Percentiles rank a stretch among this genome's conserved stretches.
Evolutionary conservation across 257 asterid species (phyloP).

Genomic region (Coffea canephora): DNA sequence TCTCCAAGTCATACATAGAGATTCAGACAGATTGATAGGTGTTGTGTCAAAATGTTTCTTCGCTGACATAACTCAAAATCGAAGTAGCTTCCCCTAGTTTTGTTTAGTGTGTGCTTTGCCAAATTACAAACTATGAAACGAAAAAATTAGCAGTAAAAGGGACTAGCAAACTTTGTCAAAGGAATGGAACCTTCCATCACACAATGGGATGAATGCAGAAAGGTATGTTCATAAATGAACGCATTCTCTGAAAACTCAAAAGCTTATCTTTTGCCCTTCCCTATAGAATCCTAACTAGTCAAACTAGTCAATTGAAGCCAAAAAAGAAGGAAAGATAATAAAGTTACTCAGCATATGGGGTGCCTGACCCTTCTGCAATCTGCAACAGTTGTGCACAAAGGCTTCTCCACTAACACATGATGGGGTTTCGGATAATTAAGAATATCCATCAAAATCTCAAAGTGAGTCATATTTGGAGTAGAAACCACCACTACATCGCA

Average conservation of each 20-base stretch:
- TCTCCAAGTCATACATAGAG: not conserved
- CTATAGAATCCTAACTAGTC: not conserved
- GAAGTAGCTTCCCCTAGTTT: not conserved
- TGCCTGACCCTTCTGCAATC: constrained; percentile 68
- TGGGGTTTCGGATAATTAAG: constrained; percentile 63
- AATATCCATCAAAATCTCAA: constrained; percentile 80
- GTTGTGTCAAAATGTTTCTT: not conserved
- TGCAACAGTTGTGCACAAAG: constrained; percentile 78
- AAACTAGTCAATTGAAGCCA: not conserved
- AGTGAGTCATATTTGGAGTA: constrained; percentile 93
- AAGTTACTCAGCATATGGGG: not conserved
- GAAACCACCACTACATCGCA: constrained; percentile 83
- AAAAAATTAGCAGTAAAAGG: not conserved
- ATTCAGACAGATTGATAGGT: not conserved
- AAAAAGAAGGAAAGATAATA: not conserved
- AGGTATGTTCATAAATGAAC: too few species aligned
- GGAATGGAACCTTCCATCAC: not conserved
- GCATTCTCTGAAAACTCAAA: not conserved
- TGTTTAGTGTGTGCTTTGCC: not conserved
- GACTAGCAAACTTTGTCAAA: not conserved
- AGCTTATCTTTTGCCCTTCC: not conserved
- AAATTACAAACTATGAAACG: not conserved
- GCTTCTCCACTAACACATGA: constrained; percentile 95
- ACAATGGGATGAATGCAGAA: not conserved
- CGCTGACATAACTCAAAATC: too few species aligned